Percentiles rank a stretch among this genome's conserved stretches.
phyloP scores from a whole-genome alignment of 495 filamentous ascomycete genomes.

The Amorphotheca resinae region DNA sequence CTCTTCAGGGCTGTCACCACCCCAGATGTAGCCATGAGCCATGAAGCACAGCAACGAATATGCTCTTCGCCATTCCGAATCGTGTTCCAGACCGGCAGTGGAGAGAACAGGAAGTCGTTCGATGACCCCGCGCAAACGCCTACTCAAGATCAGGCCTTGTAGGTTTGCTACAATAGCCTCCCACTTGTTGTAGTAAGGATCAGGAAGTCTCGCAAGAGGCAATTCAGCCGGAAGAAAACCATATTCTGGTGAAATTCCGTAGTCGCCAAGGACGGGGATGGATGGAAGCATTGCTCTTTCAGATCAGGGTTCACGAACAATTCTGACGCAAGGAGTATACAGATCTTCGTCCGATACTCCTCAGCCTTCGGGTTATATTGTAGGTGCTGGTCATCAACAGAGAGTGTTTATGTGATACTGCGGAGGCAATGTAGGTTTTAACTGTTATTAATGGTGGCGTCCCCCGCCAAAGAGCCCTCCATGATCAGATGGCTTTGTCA shows the following conservation, averaged over 20 bases:
- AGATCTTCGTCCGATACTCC: constrained; percentile 45
- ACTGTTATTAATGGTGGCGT: no score
- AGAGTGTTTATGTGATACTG: no score
- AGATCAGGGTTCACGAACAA: constrained; percentile 19
- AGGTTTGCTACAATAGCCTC: constrained; percentile 72
- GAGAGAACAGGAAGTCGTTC: constrained; percentile 71
- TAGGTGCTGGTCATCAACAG: constrained; percentile 10
- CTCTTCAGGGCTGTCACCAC: constrained; percentile 68
- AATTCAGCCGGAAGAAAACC: constrained; percentile 79
- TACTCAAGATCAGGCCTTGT: constrained; percentile 76
- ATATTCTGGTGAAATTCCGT: constrained; percentile 72
- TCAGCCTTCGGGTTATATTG: constrained; percentile 35
- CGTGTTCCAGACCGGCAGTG: constrained; percentile 62
- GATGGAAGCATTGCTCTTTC: constrained; percentile 60
- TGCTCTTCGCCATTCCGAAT: constrained; percentile 84
- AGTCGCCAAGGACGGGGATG: constrained; percentile 66
- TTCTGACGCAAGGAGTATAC: constrained; percentile 54
- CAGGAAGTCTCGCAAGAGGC: constrained; percentile 68
- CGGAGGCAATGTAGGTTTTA: no score
- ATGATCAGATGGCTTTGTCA: neutral
- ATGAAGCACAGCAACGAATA: constrained; percentile 83
- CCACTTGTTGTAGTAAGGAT: constrained; percentile 89
- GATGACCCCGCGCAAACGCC: constrained; percentile 61
- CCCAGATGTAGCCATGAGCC: constrained; percentile 90
- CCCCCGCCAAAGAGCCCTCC: neutral